Conservation (phyloP, 768 basidiomycete species). For the Dentipellis sp. region DNA sequence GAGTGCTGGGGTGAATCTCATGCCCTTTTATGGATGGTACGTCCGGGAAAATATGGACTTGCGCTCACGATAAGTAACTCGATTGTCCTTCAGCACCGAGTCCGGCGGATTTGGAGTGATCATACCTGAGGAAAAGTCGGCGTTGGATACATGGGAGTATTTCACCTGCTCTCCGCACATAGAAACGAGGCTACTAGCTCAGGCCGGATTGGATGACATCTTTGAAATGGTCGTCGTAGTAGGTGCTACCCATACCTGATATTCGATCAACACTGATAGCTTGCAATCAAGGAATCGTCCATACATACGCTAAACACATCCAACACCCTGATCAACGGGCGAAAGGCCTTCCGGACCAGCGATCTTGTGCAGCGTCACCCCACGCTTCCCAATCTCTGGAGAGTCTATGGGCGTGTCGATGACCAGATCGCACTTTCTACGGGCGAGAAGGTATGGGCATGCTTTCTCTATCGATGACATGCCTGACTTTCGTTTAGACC, state of each 20-base stretch:
- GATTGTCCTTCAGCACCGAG: slow-evolving; percentile 11
- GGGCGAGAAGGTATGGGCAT: neutral
- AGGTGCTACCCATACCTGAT: slow-evolving; percentile 6
- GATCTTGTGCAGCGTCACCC: neutral
- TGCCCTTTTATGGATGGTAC: slow-evolving; percentile 28
- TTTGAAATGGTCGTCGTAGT: slow-evolving; percentile 33
- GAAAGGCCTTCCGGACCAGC: neutral
- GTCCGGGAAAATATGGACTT: neutral
- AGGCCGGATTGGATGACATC: slow-evolving; percentile 20
- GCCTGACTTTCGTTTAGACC: neutral
- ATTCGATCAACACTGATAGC: neutral
- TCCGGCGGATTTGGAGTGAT: slow-evolving; percentile 6
- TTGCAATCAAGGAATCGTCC: neutral
- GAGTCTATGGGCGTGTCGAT: neutral
- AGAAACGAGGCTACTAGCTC: slow-evolving; percentile 21
- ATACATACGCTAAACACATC: neutral
- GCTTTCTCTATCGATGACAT: no score
- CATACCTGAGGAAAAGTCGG: neutral
- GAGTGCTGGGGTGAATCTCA: slow-evolving; percentile 23
- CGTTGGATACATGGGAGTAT: slow-evolving; percentile 27
- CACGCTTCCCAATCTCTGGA: neutral
- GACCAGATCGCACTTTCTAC: neutral
- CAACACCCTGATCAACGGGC: neutral
- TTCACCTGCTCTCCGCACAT: slow-evolving; percentile 19
- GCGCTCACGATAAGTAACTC: no score